Percentiles rank a stretch among this genome's conserved stretches.
Evolutionary conservation across 371 early-diverging fungal species (phyloP).

Genomic region (Mucor saturninus): DNA sequence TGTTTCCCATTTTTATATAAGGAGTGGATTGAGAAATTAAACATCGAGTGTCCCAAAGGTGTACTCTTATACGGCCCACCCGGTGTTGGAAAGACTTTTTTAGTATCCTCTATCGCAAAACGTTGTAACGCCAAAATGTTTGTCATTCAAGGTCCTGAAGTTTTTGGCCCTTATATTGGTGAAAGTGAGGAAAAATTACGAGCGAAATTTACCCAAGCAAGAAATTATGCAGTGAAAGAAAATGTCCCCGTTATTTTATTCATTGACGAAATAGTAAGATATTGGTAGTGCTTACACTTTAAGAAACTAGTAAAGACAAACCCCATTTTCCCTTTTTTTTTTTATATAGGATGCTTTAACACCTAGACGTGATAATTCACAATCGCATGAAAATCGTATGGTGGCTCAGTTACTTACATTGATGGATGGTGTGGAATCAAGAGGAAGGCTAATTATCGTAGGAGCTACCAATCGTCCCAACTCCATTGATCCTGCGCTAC

Average conservation of each 20-base stretch:
- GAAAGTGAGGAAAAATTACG: conserved; percentile 94
- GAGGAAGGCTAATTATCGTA: conserved; percentile 82
- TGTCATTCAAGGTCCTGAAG: conserved; percentile 85
- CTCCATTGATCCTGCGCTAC: conserved; percentile 95
- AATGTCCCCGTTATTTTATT: conserved; percentile 85
- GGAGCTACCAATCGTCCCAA: conserved; percentile 99
- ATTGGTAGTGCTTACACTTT: background rate
- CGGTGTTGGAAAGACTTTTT: conserved; percentile 94
- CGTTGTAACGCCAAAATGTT: conserved; percentile 67
- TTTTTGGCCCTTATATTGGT: conserved; percentile 90
- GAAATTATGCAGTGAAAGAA: conserved; percentile 39
- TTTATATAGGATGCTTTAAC: conserved; percentile 85
- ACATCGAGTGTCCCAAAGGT: conserved; percentile 87
- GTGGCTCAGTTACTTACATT: conserved; percentile 97
- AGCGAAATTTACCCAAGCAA: conserved; percentile 83
- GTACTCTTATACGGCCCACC: conserved; percentile 93
- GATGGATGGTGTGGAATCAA: conserved; percentile 90
- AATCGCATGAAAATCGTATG: conserved; percentile 84
- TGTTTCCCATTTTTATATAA: conserved; percentile 79
- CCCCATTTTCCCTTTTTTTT: too few relatives aligned
- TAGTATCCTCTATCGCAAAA: conserved; percentile 73
- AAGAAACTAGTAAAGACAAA: too few relatives aligned
- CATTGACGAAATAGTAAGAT: conserved; percentile 96
- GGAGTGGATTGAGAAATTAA: conserved; percentile 63
- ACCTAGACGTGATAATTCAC: conserved; percentile 82